Conservation (phyloP, 192 early-diverging fungal species). For the Backusella australiensis region DNA sequence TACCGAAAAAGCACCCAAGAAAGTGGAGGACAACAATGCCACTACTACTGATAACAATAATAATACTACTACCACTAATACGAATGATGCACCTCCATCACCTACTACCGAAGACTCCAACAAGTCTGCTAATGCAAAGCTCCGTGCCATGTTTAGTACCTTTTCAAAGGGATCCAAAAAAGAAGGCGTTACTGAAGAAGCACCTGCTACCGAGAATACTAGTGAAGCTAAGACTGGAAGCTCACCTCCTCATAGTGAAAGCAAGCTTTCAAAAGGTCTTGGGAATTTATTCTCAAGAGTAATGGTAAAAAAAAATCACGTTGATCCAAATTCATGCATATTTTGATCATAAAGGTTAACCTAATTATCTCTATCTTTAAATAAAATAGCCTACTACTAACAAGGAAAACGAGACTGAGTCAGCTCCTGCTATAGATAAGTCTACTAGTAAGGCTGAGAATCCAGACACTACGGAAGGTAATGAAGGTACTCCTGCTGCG, state of each 20-base stretch:
- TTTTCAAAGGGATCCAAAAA: neutral
- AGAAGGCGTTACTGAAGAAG: neutral
- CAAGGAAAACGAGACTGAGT: neutral
- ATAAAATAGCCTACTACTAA: neutral
- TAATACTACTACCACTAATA: neutral
- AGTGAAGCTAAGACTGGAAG: neutral
- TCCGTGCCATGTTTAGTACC: neutral
- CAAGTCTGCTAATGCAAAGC: neutral
- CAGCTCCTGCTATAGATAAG: neutral
- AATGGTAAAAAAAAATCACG: neutral
- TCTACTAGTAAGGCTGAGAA: neutral
- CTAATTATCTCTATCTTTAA: neutral
- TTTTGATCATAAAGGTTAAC: neutral
- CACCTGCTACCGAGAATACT: neutral
- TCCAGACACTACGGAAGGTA: neutral
- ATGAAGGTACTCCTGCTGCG: neutral
- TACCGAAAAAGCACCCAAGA: neutral
- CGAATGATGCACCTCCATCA: neutral
- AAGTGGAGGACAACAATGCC: neutral
- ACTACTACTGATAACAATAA: neutral
- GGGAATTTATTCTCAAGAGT: neutral
- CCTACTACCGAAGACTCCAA: neutral
- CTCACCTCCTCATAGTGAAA: neutral
- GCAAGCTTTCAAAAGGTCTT: neutral
- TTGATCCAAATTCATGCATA: neutral